Percentiles rank a stretch among this genome's conserved stretches.
phyloP scores from a whole-genome alignment of 768 basidiomycete genomes.

The Trichaptum fuscoviolaceum region DNA sequence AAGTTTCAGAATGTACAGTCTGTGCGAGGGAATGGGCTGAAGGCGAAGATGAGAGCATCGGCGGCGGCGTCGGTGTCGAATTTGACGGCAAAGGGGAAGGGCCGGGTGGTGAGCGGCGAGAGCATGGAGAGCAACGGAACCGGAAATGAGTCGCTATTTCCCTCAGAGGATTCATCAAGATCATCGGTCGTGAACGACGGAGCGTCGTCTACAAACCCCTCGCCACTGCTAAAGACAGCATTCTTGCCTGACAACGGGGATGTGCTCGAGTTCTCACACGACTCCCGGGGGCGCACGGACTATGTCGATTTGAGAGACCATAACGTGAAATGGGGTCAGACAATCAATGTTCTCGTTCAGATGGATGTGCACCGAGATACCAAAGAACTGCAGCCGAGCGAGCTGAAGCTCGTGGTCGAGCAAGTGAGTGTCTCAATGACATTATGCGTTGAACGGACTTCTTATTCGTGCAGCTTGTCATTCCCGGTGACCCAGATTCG shows the following conservation, averaged over 20 bases:
- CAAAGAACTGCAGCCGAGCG: constrained; percentile 43
- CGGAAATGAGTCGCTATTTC: constrained; percentile 18
- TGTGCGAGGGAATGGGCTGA: constrained; percentile 33
- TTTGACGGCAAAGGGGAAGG: constrained; percentile 11
- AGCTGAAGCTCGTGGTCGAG: constrained; percentile 63
- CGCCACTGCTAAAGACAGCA: constrained; percentile 9
- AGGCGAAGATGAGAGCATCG: constrained; percentile 33
- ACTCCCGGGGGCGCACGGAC: constrained; percentile 55
- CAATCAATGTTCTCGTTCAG: constrained; percentile 52
- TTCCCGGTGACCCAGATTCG: constrained; percentile 48
- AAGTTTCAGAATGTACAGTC: constrained; percentile 57
- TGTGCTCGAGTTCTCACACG: constrained; percentile 20
- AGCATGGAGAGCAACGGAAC: constrained; percentile 11
- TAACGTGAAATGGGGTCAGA: constrained; percentile 55
- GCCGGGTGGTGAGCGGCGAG: constrained; percentile 7
- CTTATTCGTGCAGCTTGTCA: constrained; percentile 40
- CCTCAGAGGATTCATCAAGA: constrained; percentile 21
- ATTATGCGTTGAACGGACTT: neutral
- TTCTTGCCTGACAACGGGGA: constrained; percentile 6
- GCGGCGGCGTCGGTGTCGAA: constrained; percentile 12
- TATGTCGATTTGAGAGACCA: constrained; percentile 61
- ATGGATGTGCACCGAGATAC: constrained; percentile 53
- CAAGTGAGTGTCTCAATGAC: constrained; percentile 30
- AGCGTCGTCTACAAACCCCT: constrained; percentile 12
- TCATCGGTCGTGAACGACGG: constrained; percentile 18